phyloP scores from a whole-genome alignment of 2,329 filamentous ascomycete species.

The Immersiporthe knoxdaviesiana region DNA sequence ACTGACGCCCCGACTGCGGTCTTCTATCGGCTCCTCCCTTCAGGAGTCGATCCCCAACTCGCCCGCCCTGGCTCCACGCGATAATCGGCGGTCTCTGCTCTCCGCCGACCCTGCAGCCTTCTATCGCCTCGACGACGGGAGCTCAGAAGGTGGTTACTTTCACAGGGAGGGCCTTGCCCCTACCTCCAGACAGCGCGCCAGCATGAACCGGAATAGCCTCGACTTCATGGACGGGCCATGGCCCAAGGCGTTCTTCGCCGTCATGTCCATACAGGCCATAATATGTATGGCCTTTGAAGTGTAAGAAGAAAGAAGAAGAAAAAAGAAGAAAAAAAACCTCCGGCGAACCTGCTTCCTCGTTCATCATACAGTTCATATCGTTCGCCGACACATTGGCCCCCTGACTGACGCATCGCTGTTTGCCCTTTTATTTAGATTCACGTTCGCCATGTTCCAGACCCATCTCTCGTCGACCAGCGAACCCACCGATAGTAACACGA shows the following conservation, averaged over 20 bases:
- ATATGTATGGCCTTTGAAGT: slow-evolving; percentile 84
- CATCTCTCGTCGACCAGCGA: slow-evolving; percentile 45
- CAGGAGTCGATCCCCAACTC: slow-evolving; percentile 37
- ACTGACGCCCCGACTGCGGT: slow-evolving; percentile 4
- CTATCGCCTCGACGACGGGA: slow-evolving; percentile 31
- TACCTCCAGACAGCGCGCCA: slow-evolving; percentile 36
- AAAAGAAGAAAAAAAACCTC: too few species aligned
- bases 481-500: slow-evolving; percentile 43
- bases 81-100: slow-evolving; percentile 51
- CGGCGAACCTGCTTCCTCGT: not conserved
- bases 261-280: slow-evolving; percentile 75
- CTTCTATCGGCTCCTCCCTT: slow-evolving; percentile 30
- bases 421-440: slow-evolving; percentile 64
- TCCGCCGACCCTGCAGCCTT: slow-evolving; percentile 41
- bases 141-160: slow-evolving; percentile 38
- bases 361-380: slow-evolving; percentile 17
- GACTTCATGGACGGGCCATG: slow-evolving; percentile 83
- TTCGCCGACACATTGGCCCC: slow-evolving; percentile 16
- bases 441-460: slow-evolving; percentile 84
- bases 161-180: slow-evolving; percentile 40
- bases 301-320: slow-evolving; percentile 55
- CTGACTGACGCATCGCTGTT: slow-evolving; percentile 1
- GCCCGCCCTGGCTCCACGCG: slow-evolving; percentile 52
- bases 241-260: slow-evolving; percentile 83
- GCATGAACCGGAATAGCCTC: slow-evolving; percentile 54